Conservation (phyloP, 163 green algal genomes). For the Scenedesmus sp. region DNA sequence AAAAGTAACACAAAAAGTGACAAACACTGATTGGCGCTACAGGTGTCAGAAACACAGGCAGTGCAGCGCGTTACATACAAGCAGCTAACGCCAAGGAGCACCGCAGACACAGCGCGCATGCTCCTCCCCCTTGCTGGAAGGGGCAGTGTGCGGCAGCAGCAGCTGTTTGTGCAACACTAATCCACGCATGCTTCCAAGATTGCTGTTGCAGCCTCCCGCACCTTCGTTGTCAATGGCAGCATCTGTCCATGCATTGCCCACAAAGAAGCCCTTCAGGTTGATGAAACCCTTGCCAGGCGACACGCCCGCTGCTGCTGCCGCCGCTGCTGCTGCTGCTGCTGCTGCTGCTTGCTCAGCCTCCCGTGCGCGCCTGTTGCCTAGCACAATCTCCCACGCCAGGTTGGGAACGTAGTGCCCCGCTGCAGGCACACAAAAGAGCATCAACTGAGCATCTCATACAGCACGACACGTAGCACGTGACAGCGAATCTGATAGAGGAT, state of each 20-base stretch:
- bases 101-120: too few species aligned
- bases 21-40: too few species aligned
- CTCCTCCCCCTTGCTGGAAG: too few species aligned
- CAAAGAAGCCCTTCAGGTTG: slow-evolving; percentile 82
- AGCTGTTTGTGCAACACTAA: too few species aligned
- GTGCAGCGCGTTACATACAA: too few species aligned
- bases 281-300: slow-evolving; percentile 48
- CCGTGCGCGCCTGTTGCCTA: slow-evolving; percentile 52
- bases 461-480: neutral
- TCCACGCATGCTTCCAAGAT: too few species aligned
- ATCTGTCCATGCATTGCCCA: slow-evolving; percentile 92
- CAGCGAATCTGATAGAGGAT: neutral
- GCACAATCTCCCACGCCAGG: slow-evolving; percentile 74
- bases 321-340: slow-evolving; percentile 5
- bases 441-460: neutral
- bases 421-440: neutral
- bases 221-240: slow-evolving; percentile 84
- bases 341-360: slow-evolving; percentile 18
- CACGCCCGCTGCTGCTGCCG: slow-evolving; percentile 26
- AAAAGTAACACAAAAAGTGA: too few species aligned
- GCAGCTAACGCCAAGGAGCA: too few species aligned
- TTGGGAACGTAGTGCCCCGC: slow-evolving; percentile 88
- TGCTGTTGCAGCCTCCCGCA: neutral
- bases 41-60: too few species aligned
- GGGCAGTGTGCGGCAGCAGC: too few species aligned